Base-by-base conservation (phyloP, 202 grass and related monocot species). In the Carex arenaria region DNA sequence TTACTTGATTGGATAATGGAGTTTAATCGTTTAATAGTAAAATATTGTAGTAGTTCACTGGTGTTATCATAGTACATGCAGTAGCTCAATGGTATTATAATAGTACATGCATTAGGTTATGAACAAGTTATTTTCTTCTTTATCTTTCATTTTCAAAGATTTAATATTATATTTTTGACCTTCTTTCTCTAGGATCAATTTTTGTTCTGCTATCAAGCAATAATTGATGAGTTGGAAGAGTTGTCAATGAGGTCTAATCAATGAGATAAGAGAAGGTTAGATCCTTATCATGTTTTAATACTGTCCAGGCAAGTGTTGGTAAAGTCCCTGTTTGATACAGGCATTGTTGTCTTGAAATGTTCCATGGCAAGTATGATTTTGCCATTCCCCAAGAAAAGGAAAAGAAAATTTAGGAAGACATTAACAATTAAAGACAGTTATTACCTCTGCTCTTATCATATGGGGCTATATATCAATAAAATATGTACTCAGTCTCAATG, bases 111-210 rank as follows among this genome's bases (percentile, higher is more conserved):
- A 77, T 59, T 19, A 34, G 11, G 40, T 71, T 45, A 26, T 52
- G 42, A n/a, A 26, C 18, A 73, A 73, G 70, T 53, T 28, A 53
- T 51, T 74, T 30, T 15, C 22, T 45, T 61, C 61, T 53, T 36
- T 61, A 17, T 85, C 7, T 32, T 70, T 68, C 66, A 77, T 45
- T 65, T 28, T 30, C 9, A 52, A 63, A 43, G 5, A 26, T 45
- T 55, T 79, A 36, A 79, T 68, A n/a, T 79, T 36, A 66, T 32
- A 61, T 7, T 86, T 80, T 63, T 76, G 18, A 18, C 6, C 83
- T 59, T 78, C 18, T 49, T 72, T 87, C 68, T 79, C 45, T 87
- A 99, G 96, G 91, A 99, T 1, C 96, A 99, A 88, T 95, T 84
- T 84, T 83, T 88, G 64, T 99, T 89, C 12, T 99, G 93, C 87